phyloP scores from a whole-genome alignment of 139 green algal genomes.

The Monoraphidium neglectum region DNA sequence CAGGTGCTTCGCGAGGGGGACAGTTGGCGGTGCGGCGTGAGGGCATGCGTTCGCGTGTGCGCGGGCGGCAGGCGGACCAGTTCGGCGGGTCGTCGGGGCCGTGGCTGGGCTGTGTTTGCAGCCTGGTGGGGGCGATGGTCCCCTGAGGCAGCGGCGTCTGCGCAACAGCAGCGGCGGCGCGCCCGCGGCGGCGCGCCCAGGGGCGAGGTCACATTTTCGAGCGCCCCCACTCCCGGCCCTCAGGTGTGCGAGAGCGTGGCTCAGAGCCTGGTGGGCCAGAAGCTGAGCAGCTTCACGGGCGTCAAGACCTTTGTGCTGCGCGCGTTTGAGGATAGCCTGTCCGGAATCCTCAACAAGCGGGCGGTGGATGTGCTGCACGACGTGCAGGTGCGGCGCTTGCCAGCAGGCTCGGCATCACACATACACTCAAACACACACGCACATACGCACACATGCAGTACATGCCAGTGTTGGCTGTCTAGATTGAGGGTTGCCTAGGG shows the following conservation, averaged over 20 bases:
- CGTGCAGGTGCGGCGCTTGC: constrained; percentile 38
- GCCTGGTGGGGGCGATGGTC: too few species aligned
- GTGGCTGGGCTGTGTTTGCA: too few species aligned
- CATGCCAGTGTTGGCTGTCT: background rate
- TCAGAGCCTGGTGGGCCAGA: constrained; percentile 80
- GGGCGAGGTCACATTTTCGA: too few species aligned
- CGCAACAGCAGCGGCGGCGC: too few species aligned
- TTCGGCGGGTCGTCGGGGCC: too few species aligned
- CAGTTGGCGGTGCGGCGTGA: background rate
- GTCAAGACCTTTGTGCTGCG: constrained; percentile 71
- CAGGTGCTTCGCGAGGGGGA: constrained; percentile 7
- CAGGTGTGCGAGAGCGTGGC: constrained; percentile 55
- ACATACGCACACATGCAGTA: background rate
- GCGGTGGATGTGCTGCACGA: constrained; percentile 62
- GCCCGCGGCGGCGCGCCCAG: too few species aligned
- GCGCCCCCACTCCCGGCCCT: too few species aligned
- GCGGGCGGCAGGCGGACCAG: too few species aligned
- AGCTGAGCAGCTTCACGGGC: constrained; percentile 85
- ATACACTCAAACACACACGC: too few species aligned
- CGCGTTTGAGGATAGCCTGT: constrained; percentile 83
- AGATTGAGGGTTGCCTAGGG: too few species aligned
- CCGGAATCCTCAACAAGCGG: constrained; percentile 87
- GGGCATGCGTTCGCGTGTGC: constrained; percentile 15
- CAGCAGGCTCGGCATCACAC: background rate
- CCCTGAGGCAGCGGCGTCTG: too few species aligned